Conservation (phyloP, 1,284 basidiomycete species). For the Sporisorium scitamineum region DNA sequence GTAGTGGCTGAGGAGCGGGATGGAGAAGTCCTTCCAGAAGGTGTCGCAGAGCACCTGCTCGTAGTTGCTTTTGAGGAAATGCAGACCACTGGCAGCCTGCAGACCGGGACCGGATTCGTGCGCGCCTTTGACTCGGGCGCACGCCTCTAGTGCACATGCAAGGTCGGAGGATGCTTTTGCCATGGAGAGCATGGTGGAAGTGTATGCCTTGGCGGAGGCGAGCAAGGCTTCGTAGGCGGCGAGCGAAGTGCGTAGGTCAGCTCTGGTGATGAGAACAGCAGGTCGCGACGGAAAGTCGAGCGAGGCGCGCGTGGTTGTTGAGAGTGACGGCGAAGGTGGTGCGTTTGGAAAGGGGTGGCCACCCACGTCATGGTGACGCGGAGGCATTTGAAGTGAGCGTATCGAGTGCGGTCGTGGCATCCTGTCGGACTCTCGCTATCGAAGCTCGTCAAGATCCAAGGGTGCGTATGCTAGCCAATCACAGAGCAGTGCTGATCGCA, state of each 20-base stretch:
- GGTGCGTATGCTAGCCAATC: neutral
- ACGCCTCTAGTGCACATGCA: conserved; percentile 75
- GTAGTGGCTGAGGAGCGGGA: conserved; percentile 84
- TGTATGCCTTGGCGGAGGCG: conserved; percentile 82
- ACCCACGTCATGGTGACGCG: conserved; percentile 20
- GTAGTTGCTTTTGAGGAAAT: conserved; percentile 91
- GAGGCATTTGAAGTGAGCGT: conserved; percentile 36
- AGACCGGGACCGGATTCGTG: conserved; percentile 58
- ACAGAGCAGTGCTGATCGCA: neutral
- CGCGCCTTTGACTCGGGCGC: conserved; percentile 65
- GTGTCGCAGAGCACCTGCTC: conserved; percentile 90
- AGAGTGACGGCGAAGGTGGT: conserved; percentile 51
- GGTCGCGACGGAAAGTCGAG: conserved; percentile 75
- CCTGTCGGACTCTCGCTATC: neutral
- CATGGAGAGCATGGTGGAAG: conserved; percentile 83
- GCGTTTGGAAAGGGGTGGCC: conserved; percentile 20
- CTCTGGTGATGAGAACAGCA: conserved; percentile 84
- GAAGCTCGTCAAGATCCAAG: neutral
- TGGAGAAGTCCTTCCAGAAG: conserved; percentile 89
- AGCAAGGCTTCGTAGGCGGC: conserved; percentile 87
- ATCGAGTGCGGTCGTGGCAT: conserved; percentile 47
- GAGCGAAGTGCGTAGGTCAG: conserved; percentile 81
- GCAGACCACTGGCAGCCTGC: conserved; percentile 75
- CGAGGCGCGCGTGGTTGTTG: conserved; percentile 72
- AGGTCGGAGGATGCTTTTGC: conserved; percentile 86